These are phyloP conservation scores for Solanum etuberosum DNA, from an alignment of 257 asterid genomes.

Conservation along the genomic window DNA sequence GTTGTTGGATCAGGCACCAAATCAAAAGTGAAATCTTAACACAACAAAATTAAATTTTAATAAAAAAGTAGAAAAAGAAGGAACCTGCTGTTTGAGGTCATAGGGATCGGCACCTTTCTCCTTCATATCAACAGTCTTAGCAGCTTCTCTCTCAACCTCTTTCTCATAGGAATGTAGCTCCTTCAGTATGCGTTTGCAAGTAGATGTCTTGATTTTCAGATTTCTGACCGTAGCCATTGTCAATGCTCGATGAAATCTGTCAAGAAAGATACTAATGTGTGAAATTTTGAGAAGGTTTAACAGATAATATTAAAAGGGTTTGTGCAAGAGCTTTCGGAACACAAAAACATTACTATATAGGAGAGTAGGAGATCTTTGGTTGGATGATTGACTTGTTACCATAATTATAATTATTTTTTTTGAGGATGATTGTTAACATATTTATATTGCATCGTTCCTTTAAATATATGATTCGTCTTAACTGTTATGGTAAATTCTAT, in stretches of 20 bases:
- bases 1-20: neutral
- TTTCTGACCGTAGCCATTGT: slow-evolving; percentile 33
- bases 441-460: neutral
- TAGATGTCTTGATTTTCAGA: slow-evolving; percentile 85
- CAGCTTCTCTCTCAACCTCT: slow-evolving; percentile 78
- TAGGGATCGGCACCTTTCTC: slow-evolving; percentile 70
- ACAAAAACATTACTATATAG: neutral
- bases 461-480: neutral
- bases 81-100: slow-evolving; percentile 86
- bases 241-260: neutral
- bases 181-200: slow-evolving; percentile 66
- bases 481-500: neutral
- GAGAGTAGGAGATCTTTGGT: neutral
- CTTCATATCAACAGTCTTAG: slow-evolving; percentile 83
- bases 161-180: slow-evolving; percentile 80
- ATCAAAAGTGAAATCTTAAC: neutral
- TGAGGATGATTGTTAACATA: neutral
- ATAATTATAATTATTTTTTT: no score
- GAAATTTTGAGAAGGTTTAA: neutral
- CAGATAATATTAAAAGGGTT: neutral
- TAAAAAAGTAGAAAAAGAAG: neutral
- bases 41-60: neutral
- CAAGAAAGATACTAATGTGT: neutral
- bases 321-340: neutral
- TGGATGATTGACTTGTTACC: neutral